Evolutionary conservation across 495 filamentous ascomycete genomes (phyloP), one percentile per base, ranked within the genome.

Genomic region (Aspergillus affinis): DNA sequence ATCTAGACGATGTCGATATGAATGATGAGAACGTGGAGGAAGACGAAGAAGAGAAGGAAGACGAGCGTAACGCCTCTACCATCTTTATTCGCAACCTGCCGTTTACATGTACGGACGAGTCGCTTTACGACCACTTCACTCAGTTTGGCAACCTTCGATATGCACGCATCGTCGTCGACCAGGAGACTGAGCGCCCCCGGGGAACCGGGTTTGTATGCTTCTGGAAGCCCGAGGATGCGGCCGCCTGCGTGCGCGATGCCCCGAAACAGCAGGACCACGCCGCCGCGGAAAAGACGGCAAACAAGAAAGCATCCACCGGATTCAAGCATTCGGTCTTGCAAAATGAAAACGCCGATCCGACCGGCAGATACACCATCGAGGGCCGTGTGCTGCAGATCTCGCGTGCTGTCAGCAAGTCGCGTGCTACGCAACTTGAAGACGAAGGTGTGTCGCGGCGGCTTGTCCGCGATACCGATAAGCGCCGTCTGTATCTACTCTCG

Each of bases 141-240:
- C 79, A 86, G 62, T 99, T 99, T 63, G 94, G 94, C 46, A 79
- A 81, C 1, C 76, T 98, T 52, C 82, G 91, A 21, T 99, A 97
- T 70, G 93, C 92, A 20, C 82, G 95, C 44, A 84, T 96, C 26
- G 95, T 99, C 27, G 78, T 93, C 58, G 94, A 99, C 68, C 84
- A 76, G 26, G 84, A 86, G 23, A 96, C 90, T 3, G 91, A 91
- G 61, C 85, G 89, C 15, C 91, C 94, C 2, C 90, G 88, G 44
- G 94, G 94, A 27, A 97, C 94, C 4, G 94, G 90, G 3, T 99
- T 99, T 68, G 92, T 96, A 18, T 94, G 90, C 73, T 98, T 98
- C 80, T 89, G 86, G 77, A 87, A 90, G 57, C 71, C 74, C 49
- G 85, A 88, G 18, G 89, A 97, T 70, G 88, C 84, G 30, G 78